Evolutionary conservation across 2,329 filamentous ascomycete species (phyloP).

Genomic region (Dactylonectria estremocensis): DNA sequence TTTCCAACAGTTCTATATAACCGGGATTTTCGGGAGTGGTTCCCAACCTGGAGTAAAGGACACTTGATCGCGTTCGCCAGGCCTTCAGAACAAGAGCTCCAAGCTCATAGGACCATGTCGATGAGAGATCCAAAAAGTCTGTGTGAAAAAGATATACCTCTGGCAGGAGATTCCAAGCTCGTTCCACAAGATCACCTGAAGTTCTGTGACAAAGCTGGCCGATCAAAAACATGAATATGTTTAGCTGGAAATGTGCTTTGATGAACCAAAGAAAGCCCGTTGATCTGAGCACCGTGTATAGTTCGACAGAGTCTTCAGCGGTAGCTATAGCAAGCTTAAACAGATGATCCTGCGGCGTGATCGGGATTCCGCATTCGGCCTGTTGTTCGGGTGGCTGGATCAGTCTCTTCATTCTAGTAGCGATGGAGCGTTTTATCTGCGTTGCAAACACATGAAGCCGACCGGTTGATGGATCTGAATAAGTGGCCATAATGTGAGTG

Average conservation of each 20-base stretch:
- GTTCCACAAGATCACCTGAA: conserved; percentile 16
- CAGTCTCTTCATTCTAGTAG: neutral
- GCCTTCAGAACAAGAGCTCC: neutral
- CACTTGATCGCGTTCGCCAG: neutral
- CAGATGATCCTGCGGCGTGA: conserved; percentile 26
- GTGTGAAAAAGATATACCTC: neutral
- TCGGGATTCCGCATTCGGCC: conserved; percentile 26
- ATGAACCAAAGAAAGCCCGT: conserved; percentile 21
- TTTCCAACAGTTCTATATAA: too few relatives aligned
- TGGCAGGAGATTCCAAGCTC: conserved; percentile 12
- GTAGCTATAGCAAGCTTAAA: conserved; percentile 25
- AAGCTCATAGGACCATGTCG: neutral
- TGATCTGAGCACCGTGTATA: neutral
- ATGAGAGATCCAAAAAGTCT: neutral
- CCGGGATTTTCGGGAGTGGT: too few relatives aligned
- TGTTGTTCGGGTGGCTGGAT: conserved; percentile 15
- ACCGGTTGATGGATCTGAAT: conserved; percentile 8
- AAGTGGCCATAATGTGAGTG: conserved; percentile 12
- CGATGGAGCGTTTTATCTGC: conserved; percentile 1
- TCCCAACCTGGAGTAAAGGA: neutral
- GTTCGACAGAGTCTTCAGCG: conserved; percentile 9
- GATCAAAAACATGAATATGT: conserved; percentile 21
- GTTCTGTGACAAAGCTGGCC: conserved; percentile 20
- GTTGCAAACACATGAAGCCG: conserved; percentile 18
- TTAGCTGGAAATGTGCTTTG: conserved; percentile 9